Conservation (phyloP, 768 basidiomycete species). For the Mycena amicta region DNA sequence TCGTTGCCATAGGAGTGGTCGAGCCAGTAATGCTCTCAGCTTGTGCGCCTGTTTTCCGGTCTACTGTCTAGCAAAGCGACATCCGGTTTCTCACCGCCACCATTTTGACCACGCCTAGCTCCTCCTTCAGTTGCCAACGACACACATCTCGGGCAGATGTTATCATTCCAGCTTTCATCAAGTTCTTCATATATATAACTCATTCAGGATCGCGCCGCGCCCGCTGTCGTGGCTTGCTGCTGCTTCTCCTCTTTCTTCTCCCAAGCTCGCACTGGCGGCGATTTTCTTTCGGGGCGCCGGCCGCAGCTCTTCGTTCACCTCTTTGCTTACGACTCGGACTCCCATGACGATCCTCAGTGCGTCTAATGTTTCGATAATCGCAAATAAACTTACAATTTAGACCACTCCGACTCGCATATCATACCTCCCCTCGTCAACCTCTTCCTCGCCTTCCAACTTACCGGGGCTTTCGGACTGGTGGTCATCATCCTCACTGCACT, state of each 20-base stretch:
- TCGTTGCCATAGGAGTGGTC: too few relatives aligned
- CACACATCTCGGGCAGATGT: not conserved
- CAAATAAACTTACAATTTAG: too few relatives aligned
- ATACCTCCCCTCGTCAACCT: constrained; percentile 23
- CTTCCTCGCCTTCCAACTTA: constrained; percentile 33
- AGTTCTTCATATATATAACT: too few relatives aligned
- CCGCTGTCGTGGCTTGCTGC: not conserved
- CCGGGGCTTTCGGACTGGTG: constrained; percentile 27
- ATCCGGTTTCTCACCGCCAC: too few relatives aligned
- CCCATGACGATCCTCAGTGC: constrained; percentile 6
- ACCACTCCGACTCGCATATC: not conserved
- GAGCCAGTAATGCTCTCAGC: too few relatives aligned
- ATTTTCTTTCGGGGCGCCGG: constrained; percentile 16
- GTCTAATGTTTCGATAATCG: too few relatives aligned
- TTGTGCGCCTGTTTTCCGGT: too few relatives aligned
- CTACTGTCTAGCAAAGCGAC: too few relatives aligned
- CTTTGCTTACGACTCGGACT: constrained; percentile 1
- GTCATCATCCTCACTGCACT: constrained; percentile 32
- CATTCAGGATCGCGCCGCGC: too few relatives aligned
- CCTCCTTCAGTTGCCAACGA: too few relatives aligned
- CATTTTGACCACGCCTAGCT: too few relatives aligned
- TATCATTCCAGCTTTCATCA: not conserved
- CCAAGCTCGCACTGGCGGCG: constrained; percentile 18
- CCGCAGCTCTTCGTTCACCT: constrained; percentile 12
- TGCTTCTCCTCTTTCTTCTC: constrained; percentile 1